These are phyloP conservation scores for Hypoxylon subgilvum DNA, from an alignment of 495 filamentous ascomycete genomes.

Conservation along the genomic window DNA sequence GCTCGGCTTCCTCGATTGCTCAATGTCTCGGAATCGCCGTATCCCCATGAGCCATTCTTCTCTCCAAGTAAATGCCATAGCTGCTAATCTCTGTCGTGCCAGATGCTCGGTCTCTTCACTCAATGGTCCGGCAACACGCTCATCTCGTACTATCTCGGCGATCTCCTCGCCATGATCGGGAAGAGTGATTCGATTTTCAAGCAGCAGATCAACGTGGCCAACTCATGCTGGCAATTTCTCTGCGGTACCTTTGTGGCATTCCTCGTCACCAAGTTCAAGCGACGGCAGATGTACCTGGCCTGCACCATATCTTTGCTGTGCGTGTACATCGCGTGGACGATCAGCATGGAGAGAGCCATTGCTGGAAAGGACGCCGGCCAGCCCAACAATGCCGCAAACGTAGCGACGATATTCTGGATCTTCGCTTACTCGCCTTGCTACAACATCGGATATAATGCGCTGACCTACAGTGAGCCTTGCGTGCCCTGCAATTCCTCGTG, in stretches of 20 bases:
- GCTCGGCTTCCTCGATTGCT: background rate
- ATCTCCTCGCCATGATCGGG: conserved; percentile 56
- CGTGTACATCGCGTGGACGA: conserved; percentile 66
- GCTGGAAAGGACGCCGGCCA: conserved; percentile 46
- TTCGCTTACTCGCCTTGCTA: conserved; percentile 69
- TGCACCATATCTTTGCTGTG: conserved; percentile 58
- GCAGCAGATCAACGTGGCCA: conserved; percentile 64
- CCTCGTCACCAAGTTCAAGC: conserved; percentile 59
- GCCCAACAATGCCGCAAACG: conserved; percentile 47
- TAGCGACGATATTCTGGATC: conserved; percentile 64
- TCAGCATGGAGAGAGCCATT: conserved; percentile 62
- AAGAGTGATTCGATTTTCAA: conserved; percentile 59
- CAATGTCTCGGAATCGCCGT: too few relatives aligned
- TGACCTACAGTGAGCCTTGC: conserved; percentile 63
- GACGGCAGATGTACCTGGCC: conserved; percentile 65
- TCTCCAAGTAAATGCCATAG: too few relatives aligned
- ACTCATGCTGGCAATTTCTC: conserved; percentile 63
- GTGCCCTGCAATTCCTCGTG: background rate
- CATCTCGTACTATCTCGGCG: conserved; percentile 62
- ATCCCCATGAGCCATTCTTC: too few relatives aligned
- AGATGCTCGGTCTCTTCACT: conserved; percentile 61
- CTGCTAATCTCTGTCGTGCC: background rate
- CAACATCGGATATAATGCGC: conserved; percentile 71
- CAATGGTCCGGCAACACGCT: conserved; percentile 60
- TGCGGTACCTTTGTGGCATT: conserved; percentile 55